Evolutionary conservation across 352 stramenopile species (phyloP), one percentile per base, ranked within the genome.

Genomic region (Phytophthora hybrid): DNA sequence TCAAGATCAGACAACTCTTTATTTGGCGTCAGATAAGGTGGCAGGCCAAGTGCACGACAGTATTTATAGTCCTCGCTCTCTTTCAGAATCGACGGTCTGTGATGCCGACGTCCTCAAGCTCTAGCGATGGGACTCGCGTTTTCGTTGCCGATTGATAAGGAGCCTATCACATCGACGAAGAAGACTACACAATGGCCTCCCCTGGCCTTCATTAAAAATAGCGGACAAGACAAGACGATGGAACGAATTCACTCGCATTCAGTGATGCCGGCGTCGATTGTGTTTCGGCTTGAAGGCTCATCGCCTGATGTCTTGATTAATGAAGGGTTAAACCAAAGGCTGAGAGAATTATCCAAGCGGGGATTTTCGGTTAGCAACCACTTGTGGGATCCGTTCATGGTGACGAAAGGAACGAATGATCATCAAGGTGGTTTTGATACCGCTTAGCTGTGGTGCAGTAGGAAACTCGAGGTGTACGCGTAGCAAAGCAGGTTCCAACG

Each of bases 11-110:
- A 9, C 41, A 55, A 10, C 16, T 53, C 58, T 77, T 70, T 73
- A 73, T 77, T 77, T 77, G 70, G 64, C 47, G 34, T 44, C 10
- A 10, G 21, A 11, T 64, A 37, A 58, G 52, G 23, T 26, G 16
- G n/a, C 21, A 4, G 18, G 52, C 9, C 16, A 47, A 58, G 21
- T 26, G 46, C 34, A 61, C 29, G 13, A 32, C 32, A 46, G 46
- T 75, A 76, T 72, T 76, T 72, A 60, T 76, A 76, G 61, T 32
- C 31, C 13, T 52, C 39, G 34, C 26, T 18, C 47, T 66, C 7
- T 47, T 14, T 49, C 2, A 19, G 13, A 49, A 49, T 51, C 23
- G 11, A 47, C 65, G 11, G 29, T 59, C 49, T 21, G n/a, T 19
- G 11, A 26, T 47, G 51, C 10, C 9, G 21, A 31, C 41, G 32